Conservation (phyloP, 2,329 filamentous ascomycete species). For the Aspergillus sp. region DNA sequence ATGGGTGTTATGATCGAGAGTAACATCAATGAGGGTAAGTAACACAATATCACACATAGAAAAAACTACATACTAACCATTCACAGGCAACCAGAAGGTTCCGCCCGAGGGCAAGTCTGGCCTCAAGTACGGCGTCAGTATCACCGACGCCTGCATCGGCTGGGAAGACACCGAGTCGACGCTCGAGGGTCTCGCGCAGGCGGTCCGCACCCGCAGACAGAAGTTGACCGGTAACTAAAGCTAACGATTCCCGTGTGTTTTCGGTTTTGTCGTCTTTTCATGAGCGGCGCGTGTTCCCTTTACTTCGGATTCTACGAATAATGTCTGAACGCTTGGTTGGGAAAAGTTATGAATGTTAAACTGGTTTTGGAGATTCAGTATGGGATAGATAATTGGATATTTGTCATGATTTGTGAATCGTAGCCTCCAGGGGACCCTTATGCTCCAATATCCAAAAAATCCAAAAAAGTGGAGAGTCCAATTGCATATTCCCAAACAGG, state of each 20-base stretch:
- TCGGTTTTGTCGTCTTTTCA: not conserved
- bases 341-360: too few relatives aligned
- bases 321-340: too few relatives aligned
- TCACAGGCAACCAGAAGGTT: constrained; percentile 74
- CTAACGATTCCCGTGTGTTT: constrained; percentile 3
- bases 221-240: constrained; percentile 22
- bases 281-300: too few relatives aligned
- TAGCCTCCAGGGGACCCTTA: too few relatives aligned
- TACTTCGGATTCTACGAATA: too few relatives aligned
- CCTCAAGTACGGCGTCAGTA: constrained; percentile 88
- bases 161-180: constrained; percentile 85
- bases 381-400: too few relatives aligned
- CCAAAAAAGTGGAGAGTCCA: too few relatives aligned
- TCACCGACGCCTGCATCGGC: constrained; percentile 93
- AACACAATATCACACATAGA: not conserved
- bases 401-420: too few relatives aligned
- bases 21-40: constrained; percentile 82
- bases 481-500: too few relatives aligned
- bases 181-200: constrained; percentile 68
- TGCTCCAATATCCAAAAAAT: too few relatives aligned
- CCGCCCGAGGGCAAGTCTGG: constrained; percentile 76
- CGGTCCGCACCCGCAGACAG: constrained; percentile 67
- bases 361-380: too few relatives aligned
- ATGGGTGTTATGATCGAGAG: constrained; percentile 99
- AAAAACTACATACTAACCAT: constrained; percentile 3